A percentile compares a stretch with the other conserved stretches of the same genome.
phyloP scores from a whole-genome alignment of 176 grass and related monocot species.

The Triticum turgidum region DNA sequence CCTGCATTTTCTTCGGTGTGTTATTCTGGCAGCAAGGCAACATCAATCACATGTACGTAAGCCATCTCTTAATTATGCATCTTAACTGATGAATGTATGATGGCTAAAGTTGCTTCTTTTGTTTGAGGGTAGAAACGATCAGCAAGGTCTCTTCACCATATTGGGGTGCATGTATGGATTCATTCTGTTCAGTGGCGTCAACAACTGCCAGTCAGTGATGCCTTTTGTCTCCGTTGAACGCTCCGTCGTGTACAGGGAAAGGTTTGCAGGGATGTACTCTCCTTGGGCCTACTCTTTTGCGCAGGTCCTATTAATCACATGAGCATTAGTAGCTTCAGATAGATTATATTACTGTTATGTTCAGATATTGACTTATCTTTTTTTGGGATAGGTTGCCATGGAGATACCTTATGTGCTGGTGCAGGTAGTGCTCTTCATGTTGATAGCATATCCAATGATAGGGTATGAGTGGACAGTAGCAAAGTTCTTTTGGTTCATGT shows the following conservation, averaged over 20 bases:
- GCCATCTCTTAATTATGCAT: constrained; percentile 7
- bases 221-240: constrained; percentile 63
- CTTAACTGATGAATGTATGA: not conserved
- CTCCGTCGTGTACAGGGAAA: constrained; percentile 66
- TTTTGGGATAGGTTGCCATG: constrained; percentile 39
- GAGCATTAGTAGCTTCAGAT: not conserved
- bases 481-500: constrained; percentile 70
- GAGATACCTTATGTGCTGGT: constrained; percentile 65
- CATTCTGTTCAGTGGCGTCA: constrained; percentile 57
- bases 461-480: constrained; percentile 51
- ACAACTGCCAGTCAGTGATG: constrained; percentile 53
- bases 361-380: not conserved
- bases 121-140: constrained; percentile 31
- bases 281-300: constrained; percentile 82
- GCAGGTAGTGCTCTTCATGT: constrained; percentile 42
- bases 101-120: not conserved
- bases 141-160: constrained; percentile 78
- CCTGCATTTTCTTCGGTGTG: constrained; percentile 29
- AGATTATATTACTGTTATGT: not conserved
- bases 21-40: constrained; percentile 57
- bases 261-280: constrained; percentile 92
- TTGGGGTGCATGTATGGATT: constrained; percentile 57
- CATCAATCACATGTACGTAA: constrained; percentile 55
- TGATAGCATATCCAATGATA: constrained; percentile 64
- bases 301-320: constrained; percentile 37